These are phyloP conservation scores for Fonsecaea nubica DNA, from an alignment of 2,329 filamentous ascomycete genomes.

Conservation along the genomic window DNA sequence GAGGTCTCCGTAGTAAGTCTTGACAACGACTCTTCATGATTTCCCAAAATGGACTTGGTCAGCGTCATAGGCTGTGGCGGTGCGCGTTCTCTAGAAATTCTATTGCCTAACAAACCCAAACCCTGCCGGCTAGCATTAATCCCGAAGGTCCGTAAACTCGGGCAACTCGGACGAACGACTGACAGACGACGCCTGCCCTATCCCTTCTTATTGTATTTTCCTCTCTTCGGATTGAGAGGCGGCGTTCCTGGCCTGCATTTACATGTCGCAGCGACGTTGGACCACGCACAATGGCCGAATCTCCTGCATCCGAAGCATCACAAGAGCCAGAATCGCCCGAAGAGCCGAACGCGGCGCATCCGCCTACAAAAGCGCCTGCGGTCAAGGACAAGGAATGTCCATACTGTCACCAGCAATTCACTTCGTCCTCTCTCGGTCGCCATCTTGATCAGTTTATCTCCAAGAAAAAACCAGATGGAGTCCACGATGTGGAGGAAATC, in stretches of 20 bases:
- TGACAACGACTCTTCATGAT: not conserved
- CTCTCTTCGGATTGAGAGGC: slow-evolving; percentile 14
- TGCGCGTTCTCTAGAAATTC: slow-evolving; percentile 7
- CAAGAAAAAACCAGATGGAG: slow-evolving; percentile 89
- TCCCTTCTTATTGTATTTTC: slow-evolving; percentile 9
- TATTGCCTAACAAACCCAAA: not conserved
- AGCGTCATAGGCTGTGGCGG: slow-evolving; percentile 1
- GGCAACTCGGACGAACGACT: slow-evolving; percentile 15
- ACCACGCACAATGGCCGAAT: slow-evolving; percentile 26
- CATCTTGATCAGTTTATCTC: slow-evolving; percentile 95
- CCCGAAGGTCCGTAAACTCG: slow-evolving; percentile 20
- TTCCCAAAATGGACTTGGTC: not conserved
- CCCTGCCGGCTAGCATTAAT: slow-evolving; percentile 8
- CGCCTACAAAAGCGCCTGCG: slow-evolving; percentile 46
- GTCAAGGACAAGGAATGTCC: slow-evolving; percentile 86
- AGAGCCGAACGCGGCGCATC: slow-evolving; percentile 24
- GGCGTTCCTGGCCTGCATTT: not conserved
- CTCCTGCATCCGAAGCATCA: slow-evolving; percentile 34
- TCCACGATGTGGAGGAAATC: slow-evolving; percentile 91
- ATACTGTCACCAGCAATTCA: slow-evolving; percentile 88
- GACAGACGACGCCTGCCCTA: slow-evolving; percentile 7
- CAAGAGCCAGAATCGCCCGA: slow-evolving; percentile 35
- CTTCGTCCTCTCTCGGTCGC: slow-evolving; percentile 88
- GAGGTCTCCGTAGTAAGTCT: not conserved
- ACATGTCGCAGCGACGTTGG: slow-evolving; percentile 10